Percentiles rank a stretch among this genome's conserved stretches.
These are phyloP conservation scores for Aspergillus sojae DNA, from an alignment of 2,329 filamentous ascomycete genomes.

Conservation along the genomic window DNA sequence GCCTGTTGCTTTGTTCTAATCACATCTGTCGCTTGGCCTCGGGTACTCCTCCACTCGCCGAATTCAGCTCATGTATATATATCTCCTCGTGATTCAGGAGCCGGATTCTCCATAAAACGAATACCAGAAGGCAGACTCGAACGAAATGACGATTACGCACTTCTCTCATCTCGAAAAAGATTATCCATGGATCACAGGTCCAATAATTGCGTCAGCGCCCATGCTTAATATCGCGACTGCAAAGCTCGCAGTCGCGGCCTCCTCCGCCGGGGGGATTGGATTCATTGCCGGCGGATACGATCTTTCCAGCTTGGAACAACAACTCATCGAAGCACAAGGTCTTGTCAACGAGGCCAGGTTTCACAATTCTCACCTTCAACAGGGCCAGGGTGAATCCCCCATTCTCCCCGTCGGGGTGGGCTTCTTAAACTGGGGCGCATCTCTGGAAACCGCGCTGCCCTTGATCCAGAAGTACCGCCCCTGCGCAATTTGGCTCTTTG, in stretches of 20 bases:
- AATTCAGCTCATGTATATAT: neutral
- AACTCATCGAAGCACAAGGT: neutral
- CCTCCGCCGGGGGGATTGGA: neutral
- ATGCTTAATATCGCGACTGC: neutral
- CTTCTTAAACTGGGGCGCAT: neutral
- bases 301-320: neutral
- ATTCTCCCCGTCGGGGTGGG: neutral
- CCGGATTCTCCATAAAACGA: neutral
- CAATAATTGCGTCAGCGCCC: neutral
- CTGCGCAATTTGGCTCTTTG: neutral
- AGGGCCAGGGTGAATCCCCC: accelerated
- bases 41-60: neutral
- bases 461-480: neutral
- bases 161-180: neutral
- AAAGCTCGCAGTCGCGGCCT: neutral
- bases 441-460: neutral
- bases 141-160: neutral
- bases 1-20: neutral
- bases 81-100: neutral
- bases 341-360: neutral
- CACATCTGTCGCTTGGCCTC: neutral
- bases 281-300: neutral
- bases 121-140: neutral
- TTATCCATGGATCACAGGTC: neutral
- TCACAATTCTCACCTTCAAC: neutral